Conservation (phyloP, 1,139 yeast species). For the Candida pseudoviswanathii region DNA sequence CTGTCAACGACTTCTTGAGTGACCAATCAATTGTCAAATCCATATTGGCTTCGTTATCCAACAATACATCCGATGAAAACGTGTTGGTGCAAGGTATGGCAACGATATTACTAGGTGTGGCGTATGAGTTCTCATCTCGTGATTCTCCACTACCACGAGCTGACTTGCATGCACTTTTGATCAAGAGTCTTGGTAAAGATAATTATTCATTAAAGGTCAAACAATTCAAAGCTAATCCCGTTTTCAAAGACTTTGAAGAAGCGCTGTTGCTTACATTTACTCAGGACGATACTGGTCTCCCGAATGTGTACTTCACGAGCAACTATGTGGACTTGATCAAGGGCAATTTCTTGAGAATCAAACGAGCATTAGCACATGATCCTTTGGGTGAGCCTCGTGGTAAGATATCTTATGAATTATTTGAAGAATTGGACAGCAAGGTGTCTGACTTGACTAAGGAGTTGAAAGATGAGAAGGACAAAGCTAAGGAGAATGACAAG, state of each 20-base stretch:
- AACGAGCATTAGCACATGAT: slow-evolving; percentile 70
- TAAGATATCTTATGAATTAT: slow-evolving; percentile 67
- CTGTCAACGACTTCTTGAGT: slow-evolving; percentile 74
- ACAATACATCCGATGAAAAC: slow-evolving; percentile 57
- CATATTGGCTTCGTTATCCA: slow-evolving; percentile 66
- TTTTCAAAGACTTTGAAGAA: slow-evolving; percentile 56
- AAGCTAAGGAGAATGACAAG: slow-evolving; percentile 24
- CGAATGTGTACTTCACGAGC: slow-evolving; percentile 73
- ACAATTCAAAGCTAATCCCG: slow-evolving; percentile 64
- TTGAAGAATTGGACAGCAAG: slow-evolving; percentile 60
- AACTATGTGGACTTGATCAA: slow-evolving; percentile 66
- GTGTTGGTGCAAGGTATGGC: slow-evolving; percentile 75
- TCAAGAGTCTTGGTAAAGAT: slow-evolving; percentile 77
- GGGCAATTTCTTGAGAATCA: slow-evolving; percentile 70
- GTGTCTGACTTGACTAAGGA: slow-evolving; percentile 28
- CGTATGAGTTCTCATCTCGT: slow-evolving; percentile 78
- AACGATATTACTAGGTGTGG: slow-evolving; percentile 70
- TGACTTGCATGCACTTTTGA: slow-evolving; percentile 63
- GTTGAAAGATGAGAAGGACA: slow-evolving; percentile 28
- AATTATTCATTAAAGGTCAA: slow-evolving; percentile 74
- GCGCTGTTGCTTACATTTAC: slow-evolving; percentile 19
- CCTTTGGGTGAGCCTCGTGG: slow-evolving; percentile 73
- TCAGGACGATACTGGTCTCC: slow-evolving; percentile 82
- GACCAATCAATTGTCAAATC: slow-evolving; percentile 70
- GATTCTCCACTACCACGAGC: slow-evolving; percentile 70